These are phyloP conservation scores for Botrytis byssoidea DNA, from an alignment of 2,329 filamentous ascomycete species.

Conservation along the genomic window DNA sequence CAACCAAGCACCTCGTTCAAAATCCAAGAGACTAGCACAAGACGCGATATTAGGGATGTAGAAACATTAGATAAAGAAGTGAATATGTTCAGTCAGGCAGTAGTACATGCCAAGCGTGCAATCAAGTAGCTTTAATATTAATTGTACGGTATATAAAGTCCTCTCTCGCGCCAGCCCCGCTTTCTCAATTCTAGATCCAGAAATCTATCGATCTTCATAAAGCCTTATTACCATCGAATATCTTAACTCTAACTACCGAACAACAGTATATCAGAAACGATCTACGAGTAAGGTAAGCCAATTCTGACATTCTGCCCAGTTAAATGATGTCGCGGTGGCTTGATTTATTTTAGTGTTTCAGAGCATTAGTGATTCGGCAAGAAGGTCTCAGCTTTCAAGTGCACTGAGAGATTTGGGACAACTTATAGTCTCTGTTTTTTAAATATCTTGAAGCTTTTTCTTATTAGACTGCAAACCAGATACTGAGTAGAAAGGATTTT, in stretches of 20 bases:
- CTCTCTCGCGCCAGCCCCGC: neutral
- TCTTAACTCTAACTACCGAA: neutral
- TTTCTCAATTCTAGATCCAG: neutral
- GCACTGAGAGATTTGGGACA: neutral
- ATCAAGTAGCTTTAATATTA: neutral
- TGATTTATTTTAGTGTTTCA: neutral
- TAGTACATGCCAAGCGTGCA: neutral
- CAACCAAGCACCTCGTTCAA: neutral
- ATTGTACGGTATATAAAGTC: neutral
- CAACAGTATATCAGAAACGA: neutral
- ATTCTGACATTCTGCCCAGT: neutral
- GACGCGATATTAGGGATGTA: neutral
- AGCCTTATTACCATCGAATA: neutral
- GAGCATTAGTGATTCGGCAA: neutral
- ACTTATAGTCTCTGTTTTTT: neutral
- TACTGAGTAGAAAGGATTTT: neutral
- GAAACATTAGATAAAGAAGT: neutral
- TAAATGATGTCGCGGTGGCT: neutral
- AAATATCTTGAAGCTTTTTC: accelerated
- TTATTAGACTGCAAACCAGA: neutral
- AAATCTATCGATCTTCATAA: neutral
- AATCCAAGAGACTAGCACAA: neutral
- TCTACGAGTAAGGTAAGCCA: neutral
- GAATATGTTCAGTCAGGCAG: neutral
- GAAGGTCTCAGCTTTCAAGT: neutral